A percentile compares a stretch with the other conserved stretches of the same genome.
phyloP scores from a whole-genome alignment of 1,284 basidiomycete genomes.

The Cutaneotrichosporon cutaneum region DNA sequence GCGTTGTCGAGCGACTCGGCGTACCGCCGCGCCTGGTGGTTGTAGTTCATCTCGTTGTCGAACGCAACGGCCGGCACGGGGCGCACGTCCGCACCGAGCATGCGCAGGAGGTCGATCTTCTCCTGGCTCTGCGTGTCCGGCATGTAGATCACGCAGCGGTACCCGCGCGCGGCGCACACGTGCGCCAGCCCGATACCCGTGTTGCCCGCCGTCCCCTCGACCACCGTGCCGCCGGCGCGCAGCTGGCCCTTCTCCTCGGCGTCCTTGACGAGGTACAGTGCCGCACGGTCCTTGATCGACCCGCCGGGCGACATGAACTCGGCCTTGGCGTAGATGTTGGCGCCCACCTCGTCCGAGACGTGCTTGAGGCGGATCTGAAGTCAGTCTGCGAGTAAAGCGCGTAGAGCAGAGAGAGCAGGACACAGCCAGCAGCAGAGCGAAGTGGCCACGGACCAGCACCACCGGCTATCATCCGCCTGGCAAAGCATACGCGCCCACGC shows the following conservation, averaged over 20 bases:
- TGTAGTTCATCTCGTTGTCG: slow-evolving; percentile 96
- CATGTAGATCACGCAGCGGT: slow-evolving; percentile 99
- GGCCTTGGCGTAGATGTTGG: slow-evolving; percentile 87
- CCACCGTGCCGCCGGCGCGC: slow-evolving; percentile 87
- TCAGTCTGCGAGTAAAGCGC: background rate
- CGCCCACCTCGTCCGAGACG: slow-evolving; percentile 86
- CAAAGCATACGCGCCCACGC: too few species aligned
- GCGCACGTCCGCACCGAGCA: slow-evolving; percentile 95
- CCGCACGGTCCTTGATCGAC: slow-evolving; percentile 96
- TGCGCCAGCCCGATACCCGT: slow-evolving; percentile 96
- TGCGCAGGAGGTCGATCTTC: slow-evolving; percentile 93
- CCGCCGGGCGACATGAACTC: slow-evolving; percentile 99
- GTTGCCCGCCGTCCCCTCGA: slow-evolving; percentile 99
- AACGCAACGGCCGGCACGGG: slow-evolving; percentile 96
- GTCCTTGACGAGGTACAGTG: slow-evolving; percentile 81
- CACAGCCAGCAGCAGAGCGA: background rate
- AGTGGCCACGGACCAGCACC: too few species aligned
- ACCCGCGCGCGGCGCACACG: slow-evolving; percentile 84
- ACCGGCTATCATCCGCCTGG: background rate
- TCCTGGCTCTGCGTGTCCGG: slow-evolving; percentile 95
- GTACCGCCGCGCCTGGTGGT: slow-evolving; percentile 92
- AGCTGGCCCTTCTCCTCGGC: slow-evolving; percentile 79
- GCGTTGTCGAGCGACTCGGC: slow-evolving; percentile 82
- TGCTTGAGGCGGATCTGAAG: slow-evolving; percentile 74
- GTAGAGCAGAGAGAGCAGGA: too few species aligned